Evolutionary conservation across 768 basidiomycete species (phyloP), one percentile per base, ranked within the genome.

Genomic region (Postia placenta): DNA sequence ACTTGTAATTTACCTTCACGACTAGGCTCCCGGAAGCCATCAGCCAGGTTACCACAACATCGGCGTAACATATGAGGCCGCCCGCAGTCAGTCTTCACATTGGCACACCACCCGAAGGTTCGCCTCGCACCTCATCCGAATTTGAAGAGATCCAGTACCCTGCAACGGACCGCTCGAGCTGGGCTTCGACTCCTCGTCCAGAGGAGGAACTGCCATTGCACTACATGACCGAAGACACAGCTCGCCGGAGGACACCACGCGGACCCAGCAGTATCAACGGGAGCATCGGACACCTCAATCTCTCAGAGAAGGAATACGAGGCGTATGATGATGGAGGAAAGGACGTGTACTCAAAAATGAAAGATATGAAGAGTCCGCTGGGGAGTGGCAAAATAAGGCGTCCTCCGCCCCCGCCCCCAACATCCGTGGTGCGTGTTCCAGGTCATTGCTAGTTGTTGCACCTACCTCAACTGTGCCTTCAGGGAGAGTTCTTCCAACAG

Each of bases 401-500:
- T n/a, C 79, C 78, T 30, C 74, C 74, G 0, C 80, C 74, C 7
- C 68, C 75, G 12, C 85, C 87, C 0, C 85, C 87, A 22, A 81
- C 84, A 3, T 81, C 79, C 27, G 42, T 62, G 44, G 59, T 60
- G 53, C 54, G 57, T 58, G 36, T 57, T 43, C 44, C 48, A 17
- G n/a, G 28, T 49, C 49, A 49, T 41, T 52, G 33, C 51, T 43
- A 40, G 42, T 26, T 48, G 28, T 12, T 27, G 45, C 28, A 33
- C 19, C 36, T 40, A 22, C 24, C 26, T 14, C 33, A 11, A 19
- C 33, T 11, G 20, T 24, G 6, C 5, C 25, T 22, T 7, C 60
- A 91, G 87, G 69, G 71, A 61, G 88, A 92, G 65, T 87, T 90
- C 65, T 60, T 90, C 43, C 66, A 79, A 47, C 88, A 92, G 73